phyloP scores from a whole-genome alignment of 1,284 basidiomycete genomes.

The Exobasidium rhododendri region DNA sequence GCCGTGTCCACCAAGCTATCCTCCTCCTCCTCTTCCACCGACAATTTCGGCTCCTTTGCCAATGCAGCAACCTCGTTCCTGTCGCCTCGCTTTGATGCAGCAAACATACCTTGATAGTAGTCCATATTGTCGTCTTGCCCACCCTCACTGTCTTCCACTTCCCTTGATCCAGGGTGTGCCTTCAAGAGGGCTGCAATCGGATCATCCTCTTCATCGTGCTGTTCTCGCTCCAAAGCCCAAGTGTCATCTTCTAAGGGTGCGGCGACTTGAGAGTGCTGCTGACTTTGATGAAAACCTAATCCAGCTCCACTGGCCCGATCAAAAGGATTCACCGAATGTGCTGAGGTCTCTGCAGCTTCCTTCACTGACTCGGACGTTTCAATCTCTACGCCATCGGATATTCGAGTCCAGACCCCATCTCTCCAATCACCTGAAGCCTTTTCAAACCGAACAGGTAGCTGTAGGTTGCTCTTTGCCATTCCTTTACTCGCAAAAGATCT shows the following conservation, averaged over 20 bases:
- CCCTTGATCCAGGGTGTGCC: slow-evolving; percentile 32
- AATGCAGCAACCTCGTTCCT: neutral
- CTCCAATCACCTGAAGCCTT: slow-evolving; percentile 32
- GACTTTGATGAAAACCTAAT: slow-evolving; percentile 24
- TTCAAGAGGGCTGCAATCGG: slow-evolving; percentile 28
- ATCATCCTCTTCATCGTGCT: slow-evolving; percentile 20
- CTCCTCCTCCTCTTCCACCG: slow-evolving; percentile 7
- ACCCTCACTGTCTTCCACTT: neutral
- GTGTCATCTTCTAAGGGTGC: slow-evolving; percentile 5
- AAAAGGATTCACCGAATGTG: neutral
- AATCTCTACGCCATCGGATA: neutral
- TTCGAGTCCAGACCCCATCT: slow-evolving; percentile 17
- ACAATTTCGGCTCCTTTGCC: neutral
- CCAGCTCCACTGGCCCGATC: slow-evolving; percentile 20
- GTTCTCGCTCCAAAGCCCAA: neutral
- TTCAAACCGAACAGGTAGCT: slow-evolving; percentile 37
- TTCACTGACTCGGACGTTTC: neutral
- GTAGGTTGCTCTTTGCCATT: slow-evolving; percentile 18
- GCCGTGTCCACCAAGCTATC: slow-evolving; percentile 25
- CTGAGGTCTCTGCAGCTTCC: neutral
- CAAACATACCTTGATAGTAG: neutral
- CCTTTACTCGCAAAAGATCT: neutral
- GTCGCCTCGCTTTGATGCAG: neutral
- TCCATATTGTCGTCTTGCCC: neutral
- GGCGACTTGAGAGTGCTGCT: slow-evolving; percentile 16